A percentile compares a stretch with the other conserved stretches of the same genome.
These are phyloP conservation scores for Tulasnella calospora DNA, from an alignment of 768 basidiomycete species.

Conservation along the genomic window DNA sequence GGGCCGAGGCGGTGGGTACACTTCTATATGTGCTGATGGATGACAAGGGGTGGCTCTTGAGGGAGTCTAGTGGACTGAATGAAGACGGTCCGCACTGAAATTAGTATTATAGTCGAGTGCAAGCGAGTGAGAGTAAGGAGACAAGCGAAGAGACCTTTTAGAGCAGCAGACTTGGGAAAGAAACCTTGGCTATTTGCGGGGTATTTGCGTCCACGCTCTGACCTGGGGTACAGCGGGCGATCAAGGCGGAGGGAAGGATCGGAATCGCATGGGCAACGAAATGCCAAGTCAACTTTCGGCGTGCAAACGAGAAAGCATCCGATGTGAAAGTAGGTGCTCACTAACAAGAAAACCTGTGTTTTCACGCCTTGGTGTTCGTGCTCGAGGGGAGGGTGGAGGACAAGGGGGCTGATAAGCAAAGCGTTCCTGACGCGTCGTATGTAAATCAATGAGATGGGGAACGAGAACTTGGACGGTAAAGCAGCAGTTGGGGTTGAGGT, in stretches of 20 bases:
- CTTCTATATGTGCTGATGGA: not conserved
- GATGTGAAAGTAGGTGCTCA: not conserved
- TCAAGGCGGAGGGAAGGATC: not conserved
- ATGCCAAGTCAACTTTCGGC: not conserved
- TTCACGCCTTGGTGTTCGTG: not conserved
- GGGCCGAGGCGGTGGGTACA: not conserved
- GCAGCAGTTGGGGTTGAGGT: not conserved
- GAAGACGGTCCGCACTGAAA: not conserved
- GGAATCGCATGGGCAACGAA: not conserved
- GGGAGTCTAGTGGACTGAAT: not conserved
- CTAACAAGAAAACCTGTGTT: not conserved
- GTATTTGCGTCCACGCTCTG: not conserved
- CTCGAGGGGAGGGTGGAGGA: not conserved
- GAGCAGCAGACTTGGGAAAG: not conserved
- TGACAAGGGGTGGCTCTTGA: not conserved
- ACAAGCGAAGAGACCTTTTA: not conserved
- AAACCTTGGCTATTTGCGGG: not conserved
- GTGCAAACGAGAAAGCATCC: not conserved
- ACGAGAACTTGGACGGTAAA: not conserved
- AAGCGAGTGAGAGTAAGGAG: not conserved
- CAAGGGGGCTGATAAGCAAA: not conserved
- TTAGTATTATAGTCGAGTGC: not conserved
- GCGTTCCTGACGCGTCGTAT: conserved; percentile 3
- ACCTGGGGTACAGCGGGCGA: not conserved
- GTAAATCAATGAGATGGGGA: not conserved